Evolutionary conservation across 192 early-diverging fungal species (phyloP).

Genomic region (Coemansia sp.): DNA sequence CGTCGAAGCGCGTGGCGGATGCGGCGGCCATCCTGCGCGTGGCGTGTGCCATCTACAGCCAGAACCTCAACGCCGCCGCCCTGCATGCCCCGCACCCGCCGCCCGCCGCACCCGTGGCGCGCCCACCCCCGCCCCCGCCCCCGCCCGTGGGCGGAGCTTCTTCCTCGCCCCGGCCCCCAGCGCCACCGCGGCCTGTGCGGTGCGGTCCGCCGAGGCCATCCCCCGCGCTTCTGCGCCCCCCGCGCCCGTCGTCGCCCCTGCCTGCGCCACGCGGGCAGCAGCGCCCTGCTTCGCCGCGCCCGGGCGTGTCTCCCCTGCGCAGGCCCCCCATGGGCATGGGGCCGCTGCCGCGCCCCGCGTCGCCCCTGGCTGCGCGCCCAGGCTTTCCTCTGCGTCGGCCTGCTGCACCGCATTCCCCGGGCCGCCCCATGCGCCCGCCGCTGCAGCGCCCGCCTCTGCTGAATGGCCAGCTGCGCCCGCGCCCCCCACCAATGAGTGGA

Average conservation of each 20-base stretch:
- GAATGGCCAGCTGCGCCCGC: neutral
- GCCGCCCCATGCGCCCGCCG: constrained; percentile 1
- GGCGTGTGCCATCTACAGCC: constrained; percentile 53
- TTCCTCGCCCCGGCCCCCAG: no score
- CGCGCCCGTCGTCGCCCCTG: neutral
- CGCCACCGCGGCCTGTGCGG: no score
- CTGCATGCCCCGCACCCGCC: neutral
- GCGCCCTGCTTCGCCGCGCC: neutral
- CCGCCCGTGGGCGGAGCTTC: no score
- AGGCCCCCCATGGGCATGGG: neutral
- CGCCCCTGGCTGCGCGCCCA: neutral
- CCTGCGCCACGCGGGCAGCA: no score
- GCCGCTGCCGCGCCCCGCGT: neutral
- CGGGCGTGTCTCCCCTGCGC: neutral
- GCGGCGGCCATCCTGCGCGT: constrained; percentile 43
- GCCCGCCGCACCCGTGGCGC: no score
- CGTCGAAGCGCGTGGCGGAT: constrained; percentile 13
- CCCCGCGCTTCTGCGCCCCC: constrained; percentile 8
- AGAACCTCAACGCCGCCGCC: constrained; percentile 42
- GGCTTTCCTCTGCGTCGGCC: neutral
- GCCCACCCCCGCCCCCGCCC: no score
- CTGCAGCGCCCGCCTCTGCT: neutral
- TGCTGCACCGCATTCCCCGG: neutral
- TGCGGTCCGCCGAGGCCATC: neutral
- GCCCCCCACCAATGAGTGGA: neutral